Conservation (phyloP, 2,329 filamentous ascomycete species). For the Penicillium crustosum region DNA sequence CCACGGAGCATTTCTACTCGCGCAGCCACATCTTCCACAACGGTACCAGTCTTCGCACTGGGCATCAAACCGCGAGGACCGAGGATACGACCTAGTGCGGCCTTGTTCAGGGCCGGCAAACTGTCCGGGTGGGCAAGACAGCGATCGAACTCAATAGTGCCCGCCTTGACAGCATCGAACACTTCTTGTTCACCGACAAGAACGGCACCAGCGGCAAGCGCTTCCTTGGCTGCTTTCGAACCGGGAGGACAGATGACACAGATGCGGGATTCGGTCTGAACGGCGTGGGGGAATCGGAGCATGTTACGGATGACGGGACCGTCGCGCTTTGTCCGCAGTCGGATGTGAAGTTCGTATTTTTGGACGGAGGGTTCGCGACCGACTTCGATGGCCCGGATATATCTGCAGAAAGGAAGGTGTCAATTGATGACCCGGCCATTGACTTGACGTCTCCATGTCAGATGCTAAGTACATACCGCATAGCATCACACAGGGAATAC, state of each 20-base stretch:
- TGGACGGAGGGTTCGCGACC: constrained; percentile 68
- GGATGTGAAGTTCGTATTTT: constrained; percentile 89
- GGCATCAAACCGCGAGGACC: constrained; percentile 94
- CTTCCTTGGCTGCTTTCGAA: constrained; percentile 70
- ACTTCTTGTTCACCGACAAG: constrained; percentile 83
- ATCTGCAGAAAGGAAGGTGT: constrained; percentile 54
- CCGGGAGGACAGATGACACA: constrained; percentile 88
- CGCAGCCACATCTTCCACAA: constrained; percentile 75
- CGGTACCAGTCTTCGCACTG: constrained; percentile 79
- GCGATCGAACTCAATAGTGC: constrained; percentile 81
- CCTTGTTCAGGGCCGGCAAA: constrained; percentile 75
- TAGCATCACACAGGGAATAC: constrained; percentile 85
- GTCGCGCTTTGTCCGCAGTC: constrained; percentile 78
- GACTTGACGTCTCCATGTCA: background rate
- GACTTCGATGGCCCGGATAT: constrained; percentile 89
- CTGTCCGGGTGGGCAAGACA: constrained; percentile 82
- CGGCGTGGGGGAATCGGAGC: constrained; percentile 82
- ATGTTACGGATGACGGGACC: constrained; percentile 84
- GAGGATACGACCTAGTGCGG: constrained; percentile 74
- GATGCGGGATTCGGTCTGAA: constrained; percentile 84
- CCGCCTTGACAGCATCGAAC: constrained; percentile 74
- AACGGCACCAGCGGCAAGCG: constrained; percentile 73
- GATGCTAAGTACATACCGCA: constrained; percentile 58
- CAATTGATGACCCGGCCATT: constrained; percentile 4
- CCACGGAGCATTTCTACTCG: constrained; percentile 80